These are phyloP conservation scores for Citrus unshiu DNA, from an alignment of 345 rosid species.

Conservation along the genomic window DNA sequence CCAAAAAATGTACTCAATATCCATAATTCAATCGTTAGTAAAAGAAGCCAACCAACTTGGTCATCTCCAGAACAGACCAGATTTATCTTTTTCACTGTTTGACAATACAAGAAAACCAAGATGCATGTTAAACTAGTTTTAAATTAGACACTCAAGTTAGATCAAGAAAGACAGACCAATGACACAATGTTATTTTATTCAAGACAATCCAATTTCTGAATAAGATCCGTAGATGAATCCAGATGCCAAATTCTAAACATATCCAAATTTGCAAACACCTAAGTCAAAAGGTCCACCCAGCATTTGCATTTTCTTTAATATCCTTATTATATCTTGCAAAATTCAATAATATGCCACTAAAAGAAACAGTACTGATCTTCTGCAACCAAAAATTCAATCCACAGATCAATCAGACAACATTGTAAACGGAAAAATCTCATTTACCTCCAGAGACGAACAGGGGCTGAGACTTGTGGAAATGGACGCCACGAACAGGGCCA, in stretches of 20 bases:
- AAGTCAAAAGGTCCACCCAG: background rate
- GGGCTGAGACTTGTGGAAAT: conserved; percentile 91
- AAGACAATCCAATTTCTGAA: background rate
- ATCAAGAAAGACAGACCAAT: background rate
- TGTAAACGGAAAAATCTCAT: background rate
- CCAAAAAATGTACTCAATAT: background rate
- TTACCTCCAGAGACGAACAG: conserved; percentile 93
- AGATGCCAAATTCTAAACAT: background rate
- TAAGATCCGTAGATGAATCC: background rate
- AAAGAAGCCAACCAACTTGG: background rate
- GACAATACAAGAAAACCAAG: background rate
- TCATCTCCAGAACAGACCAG: background rate
- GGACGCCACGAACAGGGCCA: conserved; percentile 98
- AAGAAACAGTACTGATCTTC: background rate
- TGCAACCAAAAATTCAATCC: background rate
- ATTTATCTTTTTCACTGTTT: background rate
- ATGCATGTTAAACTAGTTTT: background rate
- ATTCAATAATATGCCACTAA: background rate
- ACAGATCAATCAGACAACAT: background rate
- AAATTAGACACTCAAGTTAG: background rate
- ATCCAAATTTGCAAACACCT: background rate
- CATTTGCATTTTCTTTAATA: background rate
- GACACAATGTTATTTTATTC: background rate
- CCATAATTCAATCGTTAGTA: background rate
- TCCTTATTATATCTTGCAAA: background rate